Base-by-base conservation (phyloP, 2,329 filamentous ascomycete species). In the Macrophomina tecta region DNA sequence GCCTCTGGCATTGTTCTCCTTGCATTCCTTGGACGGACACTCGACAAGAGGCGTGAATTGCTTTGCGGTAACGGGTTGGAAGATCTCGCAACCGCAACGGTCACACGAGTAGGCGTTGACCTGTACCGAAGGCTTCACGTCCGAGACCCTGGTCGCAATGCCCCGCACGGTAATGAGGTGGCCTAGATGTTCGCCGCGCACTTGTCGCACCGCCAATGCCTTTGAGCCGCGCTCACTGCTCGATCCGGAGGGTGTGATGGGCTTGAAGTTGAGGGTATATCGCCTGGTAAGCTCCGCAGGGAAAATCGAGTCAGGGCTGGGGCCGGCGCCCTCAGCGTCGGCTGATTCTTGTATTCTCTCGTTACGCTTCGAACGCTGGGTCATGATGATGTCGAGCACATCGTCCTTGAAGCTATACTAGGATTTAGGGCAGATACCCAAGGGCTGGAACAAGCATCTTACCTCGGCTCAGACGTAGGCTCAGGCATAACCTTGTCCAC, bases 101-200 rank as follows among this genome's bases (percentile, higher is more conserved):
- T 99, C 95, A 81, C 95, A 99, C 64, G 94, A 95, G 80, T 99
- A 99, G 45, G 95, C 95, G 78, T 97, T 97, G 75, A 99, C 96
- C 76, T 94, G 91, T n/a, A 98, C 92, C 11, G 95, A 89, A 45
- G 95, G 95, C 84, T 99, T 99, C 73, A 99, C 95, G 76, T 99
- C 95, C 2, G 95, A 97, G 1, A 98, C 95, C 75, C 95, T 87
- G 1, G 95, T 99, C 2, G 94, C 90, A 70, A 99, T 99, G 70
- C 94, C 94, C 67, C 95, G 90, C 58, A 99, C 87, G 4, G 95
- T 98, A 77, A 99, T 98, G 69, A 99, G 87, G 73, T 92, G 89
- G 56, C 95, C 95, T 2, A 99, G 86, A 77, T 99, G 92, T 73
- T 97, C 94, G 72, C 94, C 95, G 49, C 92, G 90, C 36, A 99